phyloP scores from a whole-genome alignment of 352 stramenopile species.

The Phytophthora colocasiae region DNA sequence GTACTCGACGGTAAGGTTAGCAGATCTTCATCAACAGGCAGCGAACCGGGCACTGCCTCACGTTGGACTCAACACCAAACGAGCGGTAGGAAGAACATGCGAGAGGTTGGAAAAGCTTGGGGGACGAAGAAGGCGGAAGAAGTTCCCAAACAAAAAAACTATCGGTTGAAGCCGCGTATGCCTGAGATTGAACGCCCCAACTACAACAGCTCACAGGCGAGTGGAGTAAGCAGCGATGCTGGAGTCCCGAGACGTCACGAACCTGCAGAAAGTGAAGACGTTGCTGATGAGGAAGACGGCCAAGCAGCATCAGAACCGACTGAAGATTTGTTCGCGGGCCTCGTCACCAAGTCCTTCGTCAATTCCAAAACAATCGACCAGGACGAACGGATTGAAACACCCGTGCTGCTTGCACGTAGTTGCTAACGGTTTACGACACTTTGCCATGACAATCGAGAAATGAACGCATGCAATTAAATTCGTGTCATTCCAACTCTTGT shows the following conservation, averaged over 20 bases:
- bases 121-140: slow-evolving; percentile 20
- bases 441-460: slow-evolving; percentile 4
- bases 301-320: slow-evolving; percentile 24
- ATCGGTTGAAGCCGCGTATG: slow-evolving; percentile 39
- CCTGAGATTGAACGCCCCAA: slow-evolving; percentile 28
- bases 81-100: slow-evolving; percentile 31
- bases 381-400: background rate
- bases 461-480: no score
- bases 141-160: background rate
- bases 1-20: slow-evolving; percentile 4
- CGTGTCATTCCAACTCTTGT: no score
- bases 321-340: slow-evolving; percentile 44
- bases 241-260: background rate
- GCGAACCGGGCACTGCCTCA: slow-evolving; percentile 17
- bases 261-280: slow-evolving; percentile 4
- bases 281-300: slow-evolving; percentile 23
- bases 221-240: slow-evolving; percentile 31
- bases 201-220: slow-evolving; percentile 28
- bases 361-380: slow-evolving; percentile 17
- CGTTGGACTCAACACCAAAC: slow-evolving; percentile 35
- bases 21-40: slow-evolving; percentile 3
- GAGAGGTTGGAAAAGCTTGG: slow-evolving; percentile 26
- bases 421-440: slow-evolving; percentile 20
- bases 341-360: slow-evolving; percentile 38
- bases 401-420: slow-evolving; percentile 8